phyloP scores from a whole-genome alignment of 1,139 yeast species.

The Yamadazyma atmosphaerica region DNA sequence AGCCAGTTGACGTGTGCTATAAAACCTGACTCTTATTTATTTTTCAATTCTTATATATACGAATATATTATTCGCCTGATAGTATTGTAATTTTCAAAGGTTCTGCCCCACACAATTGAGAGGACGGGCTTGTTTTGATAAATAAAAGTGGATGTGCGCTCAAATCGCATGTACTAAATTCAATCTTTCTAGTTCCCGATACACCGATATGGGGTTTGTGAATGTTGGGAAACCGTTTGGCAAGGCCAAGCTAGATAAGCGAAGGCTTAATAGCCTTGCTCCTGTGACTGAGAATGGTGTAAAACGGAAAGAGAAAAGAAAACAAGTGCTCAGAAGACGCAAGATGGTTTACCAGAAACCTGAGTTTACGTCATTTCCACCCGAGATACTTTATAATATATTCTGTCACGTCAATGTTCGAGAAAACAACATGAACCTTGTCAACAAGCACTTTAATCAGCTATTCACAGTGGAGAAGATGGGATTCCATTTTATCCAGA shows the following conservation, averaged over 20 bases:
- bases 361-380: conserved; percentile 25
- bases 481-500: conserved; percentile 9
- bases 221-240: conserved; percentile 23
- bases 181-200: too few species aligned
- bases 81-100: too few species aligned
- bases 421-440: conserved; percentile 25
- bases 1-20: conserved; percentile 2
- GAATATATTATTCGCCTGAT: too few species aligned
- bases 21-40: neutral
- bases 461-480: conserved; percentile 20
- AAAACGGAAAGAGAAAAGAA: conserved; percentile 1
- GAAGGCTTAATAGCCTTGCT: neutral
- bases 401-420: conserved; percentile 30
- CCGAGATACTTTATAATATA: conserved; percentile 30
- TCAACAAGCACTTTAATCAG: conserved; percentile 23
- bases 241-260: neutral
- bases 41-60: neutral
- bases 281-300: neutral
- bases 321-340: neutral
- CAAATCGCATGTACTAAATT: too few species aligned
- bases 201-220: conserved; percentile 36
- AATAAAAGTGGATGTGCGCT: too few species aligned
- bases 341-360: conserved; percentile 1
- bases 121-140: too few species aligned
- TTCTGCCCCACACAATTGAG: too few species aligned